Conservation (phyloP, 208 protist genomes). For the Entamoeba histolytica region DNA sequence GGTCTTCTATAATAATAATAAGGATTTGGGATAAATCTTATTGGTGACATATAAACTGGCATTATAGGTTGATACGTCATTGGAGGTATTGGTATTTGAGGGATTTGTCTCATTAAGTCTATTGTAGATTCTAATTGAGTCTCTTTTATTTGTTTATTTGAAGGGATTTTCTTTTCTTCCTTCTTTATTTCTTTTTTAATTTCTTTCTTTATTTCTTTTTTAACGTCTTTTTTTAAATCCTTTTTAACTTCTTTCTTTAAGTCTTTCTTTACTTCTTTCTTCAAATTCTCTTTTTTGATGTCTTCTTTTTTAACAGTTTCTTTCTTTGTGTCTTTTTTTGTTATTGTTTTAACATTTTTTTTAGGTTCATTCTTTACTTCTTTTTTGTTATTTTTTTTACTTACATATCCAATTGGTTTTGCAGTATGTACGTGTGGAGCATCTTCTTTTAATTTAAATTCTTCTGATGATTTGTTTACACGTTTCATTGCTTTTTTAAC, state of each 20-base stretch:
- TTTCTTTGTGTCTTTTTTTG: neutral
- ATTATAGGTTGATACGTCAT: no score
- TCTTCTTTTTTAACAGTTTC: neutral
- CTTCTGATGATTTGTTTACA: neutral
- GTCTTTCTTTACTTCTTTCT: neutral
- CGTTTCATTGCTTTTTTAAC: neutral
- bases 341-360: neutral
- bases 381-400: neutral
- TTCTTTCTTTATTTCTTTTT: no score
- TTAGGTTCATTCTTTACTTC: neutral
- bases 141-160: no score
- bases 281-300: neutral
- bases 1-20: neutral
- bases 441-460: neutral
- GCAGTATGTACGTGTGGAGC: neutral
- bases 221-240: no score
- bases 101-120: no score
- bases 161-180: no score
- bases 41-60: no score
- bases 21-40: no score
- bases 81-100: no score
- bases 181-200: no score
- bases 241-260: no score
- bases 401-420: neutral
- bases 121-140: no score